A percentile compares a stretch with the other conserved stretches of the same genome.
Evolutionary conservation across 176 grass and related monocot species (phyloP).

Genomic region (Miscanthus lutarioriparius): DNA sequence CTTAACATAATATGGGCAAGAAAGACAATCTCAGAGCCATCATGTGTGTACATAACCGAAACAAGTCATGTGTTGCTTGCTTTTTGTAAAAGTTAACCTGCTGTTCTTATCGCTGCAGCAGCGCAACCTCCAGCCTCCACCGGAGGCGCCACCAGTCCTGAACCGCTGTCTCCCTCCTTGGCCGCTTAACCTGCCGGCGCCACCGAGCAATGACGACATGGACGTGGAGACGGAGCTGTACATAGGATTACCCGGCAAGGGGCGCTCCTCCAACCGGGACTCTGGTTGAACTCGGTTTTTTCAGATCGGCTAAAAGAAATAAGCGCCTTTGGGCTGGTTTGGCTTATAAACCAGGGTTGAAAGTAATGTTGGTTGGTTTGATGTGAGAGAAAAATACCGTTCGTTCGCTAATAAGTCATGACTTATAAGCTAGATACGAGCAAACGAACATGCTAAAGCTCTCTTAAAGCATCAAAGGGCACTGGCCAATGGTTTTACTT

Average conservation of each 20-base stretch:
- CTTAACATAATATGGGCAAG: constrained; percentile 25
- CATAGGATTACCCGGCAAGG: constrained; percentile 56
- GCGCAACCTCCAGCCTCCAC: neutral
- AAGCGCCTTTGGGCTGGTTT: no score
- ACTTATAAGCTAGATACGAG: no score
- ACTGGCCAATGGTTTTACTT: neutral
- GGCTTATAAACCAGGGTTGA: no score
- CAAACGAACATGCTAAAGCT: no score
- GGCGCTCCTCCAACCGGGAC: constrained; percentile 25
- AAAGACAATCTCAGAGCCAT: neutral
- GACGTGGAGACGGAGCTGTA: constrained; percentile 70
- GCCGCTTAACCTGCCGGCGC: neutral
- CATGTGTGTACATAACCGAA: neutral
- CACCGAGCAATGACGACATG: neutral
- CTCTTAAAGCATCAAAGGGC: neutral
- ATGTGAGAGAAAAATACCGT: no score
- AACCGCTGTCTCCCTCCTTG: neutral
- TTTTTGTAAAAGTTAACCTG: neutral
- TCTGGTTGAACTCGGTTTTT: constrained; percentile 33
- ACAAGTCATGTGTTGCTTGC: neutral
- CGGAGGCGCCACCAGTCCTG: neutral
- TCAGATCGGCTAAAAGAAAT: constrained; percentile 31
- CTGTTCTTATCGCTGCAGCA: constrained; percentile 30
- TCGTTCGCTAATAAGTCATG: no score
- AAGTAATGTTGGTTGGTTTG: no score